Conservation (phyloP, 306 rosid species). For the Nissolia schottii region DNA sequence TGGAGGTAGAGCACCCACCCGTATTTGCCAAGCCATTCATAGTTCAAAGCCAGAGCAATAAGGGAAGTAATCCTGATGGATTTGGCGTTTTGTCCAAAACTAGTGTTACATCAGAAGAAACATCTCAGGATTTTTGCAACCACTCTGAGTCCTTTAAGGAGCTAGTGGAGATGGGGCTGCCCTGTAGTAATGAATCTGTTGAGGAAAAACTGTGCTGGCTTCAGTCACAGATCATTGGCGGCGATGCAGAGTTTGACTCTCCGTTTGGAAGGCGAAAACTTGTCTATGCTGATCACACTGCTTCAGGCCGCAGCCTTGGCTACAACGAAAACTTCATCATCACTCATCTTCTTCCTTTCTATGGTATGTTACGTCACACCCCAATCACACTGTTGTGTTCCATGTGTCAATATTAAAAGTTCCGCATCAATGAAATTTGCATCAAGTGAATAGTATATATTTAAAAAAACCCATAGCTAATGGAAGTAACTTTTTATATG, state of each 20-base stretch:
- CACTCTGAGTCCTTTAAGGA: slow-evolving; percentile 31
- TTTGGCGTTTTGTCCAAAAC: neutral
- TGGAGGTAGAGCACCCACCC: slow-evolving; percentile 21
- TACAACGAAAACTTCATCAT: slow-evolving; percentile 45
- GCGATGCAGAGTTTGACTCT: slow-evolving; percentile 44
- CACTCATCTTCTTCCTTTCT: slow-evolving; percentile 66
- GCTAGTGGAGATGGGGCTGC: slow-evolving; percentile 29
- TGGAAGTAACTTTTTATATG: too few relatives aligned
- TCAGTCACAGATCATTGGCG: slow-evolving; percentile 53
- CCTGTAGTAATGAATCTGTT: neutral
- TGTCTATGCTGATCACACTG: slow-evolving; percentile 79
- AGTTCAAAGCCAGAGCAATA: neutral
- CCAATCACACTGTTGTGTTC: too few relatives aligned
- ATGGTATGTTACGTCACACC: slow-evolving; percentile 36
- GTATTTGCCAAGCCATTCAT: neutral
- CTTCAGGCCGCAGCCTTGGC: slow-evolving; percentile 59
- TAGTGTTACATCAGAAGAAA: neutral
- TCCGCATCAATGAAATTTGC: too few relatives aligned
- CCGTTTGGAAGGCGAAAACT: slow-evolving; percentile 52
- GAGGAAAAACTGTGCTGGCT: slow-evolving; percentile 49
- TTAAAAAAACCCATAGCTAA: too few relatives aligned
- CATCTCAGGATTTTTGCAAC: slow-evolving; percentile 14
- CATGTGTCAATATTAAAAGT: too few relatives aligned
- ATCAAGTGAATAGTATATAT: too few relatives aligned
- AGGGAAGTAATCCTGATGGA: neutral